Conservation (phyloP, 768 basidiomycete species). For the Calvatia gigantea region DNA sequence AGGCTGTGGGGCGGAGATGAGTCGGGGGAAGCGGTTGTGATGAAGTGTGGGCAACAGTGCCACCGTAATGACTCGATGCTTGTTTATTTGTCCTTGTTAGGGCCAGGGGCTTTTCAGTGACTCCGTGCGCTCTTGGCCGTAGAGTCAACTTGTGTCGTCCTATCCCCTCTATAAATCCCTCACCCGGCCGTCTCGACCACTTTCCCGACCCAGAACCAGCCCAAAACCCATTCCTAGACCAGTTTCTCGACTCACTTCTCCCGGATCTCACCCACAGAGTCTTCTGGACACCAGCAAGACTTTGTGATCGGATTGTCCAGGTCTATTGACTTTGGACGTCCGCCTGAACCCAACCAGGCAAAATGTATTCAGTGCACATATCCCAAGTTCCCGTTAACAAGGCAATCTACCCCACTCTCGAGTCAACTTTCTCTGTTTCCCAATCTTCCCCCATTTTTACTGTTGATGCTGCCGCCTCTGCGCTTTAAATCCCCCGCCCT, state of each 20-base stretch:
- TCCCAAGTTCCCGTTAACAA: slow-evolving; percentile 19
- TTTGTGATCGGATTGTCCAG: slow-evolving; percentile 41
- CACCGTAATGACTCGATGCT: slow-evolving; percentile 12
- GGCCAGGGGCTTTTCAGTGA: slow-evolving; percentile 11
- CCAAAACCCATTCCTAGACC: background rate
- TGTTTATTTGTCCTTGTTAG: slow-evolving; percentile 8
- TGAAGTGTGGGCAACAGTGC: slow-evolving; percentile 3
- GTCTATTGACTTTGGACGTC: slow-evolving; percentile 37
- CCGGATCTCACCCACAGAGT: slow-evolving; percentile 16
- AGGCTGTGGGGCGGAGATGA: slow-evolving; percentile 21
- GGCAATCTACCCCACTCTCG: slow-evolving; percentile 16
- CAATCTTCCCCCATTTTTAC: slow-evolving; percentile 24
- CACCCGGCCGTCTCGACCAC: slow-evolving; percentile 1
- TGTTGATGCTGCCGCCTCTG: slow-evolving; percentile 36
- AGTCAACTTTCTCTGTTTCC: slow-evolving; percentile 5
- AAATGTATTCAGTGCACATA: slow-evolving; percentile 35
- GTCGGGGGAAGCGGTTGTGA: slow-evolving; percentile 15
- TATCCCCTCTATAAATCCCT: slow-evolving; percentile 1
- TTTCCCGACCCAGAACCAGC: slow-evolving; percentile 2
- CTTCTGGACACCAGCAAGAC: slow-evolving; percentile 32
- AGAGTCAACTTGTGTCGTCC: slow-evolving; percentile 9
- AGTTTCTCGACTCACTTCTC: background rate
- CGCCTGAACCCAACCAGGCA: slow-evolving; percentile 25
- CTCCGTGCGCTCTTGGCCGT: slow-evolving; percentile 6
- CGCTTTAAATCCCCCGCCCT: slow-evolving; percentile 17